Evolutionary conservation across 2,329 filamentous ascomycete genomes (phyloP), one percentile per base, ranked within the genome.

Genomic region (Emergomyces pasteurianus): DNA sequence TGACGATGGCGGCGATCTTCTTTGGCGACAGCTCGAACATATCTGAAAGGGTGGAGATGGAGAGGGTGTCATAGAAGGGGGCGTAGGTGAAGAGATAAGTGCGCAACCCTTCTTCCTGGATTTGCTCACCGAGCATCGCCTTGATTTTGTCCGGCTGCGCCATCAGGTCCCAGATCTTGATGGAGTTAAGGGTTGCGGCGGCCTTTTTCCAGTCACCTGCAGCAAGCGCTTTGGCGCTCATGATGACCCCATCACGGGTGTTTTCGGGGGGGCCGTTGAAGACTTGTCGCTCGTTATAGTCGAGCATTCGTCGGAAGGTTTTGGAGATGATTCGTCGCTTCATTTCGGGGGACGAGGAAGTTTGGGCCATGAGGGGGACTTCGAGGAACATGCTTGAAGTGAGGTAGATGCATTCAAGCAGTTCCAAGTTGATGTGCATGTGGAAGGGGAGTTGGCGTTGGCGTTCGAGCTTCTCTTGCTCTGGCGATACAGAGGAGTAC

Each of bases 111-210:
- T 99, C 94, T 76, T 99, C 94, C 76, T 99, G 95, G 72, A 97
- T 96, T 81, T 99, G 94, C 74, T 90, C 91, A 60, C 92, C 90
- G 64, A 99, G 89, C 94, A 99, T 96, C 59, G 83, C 77, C 86
- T 97, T 97, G 81, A 97, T 95, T 75, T 91, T 89, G 61, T 92
- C 90, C 28, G 89, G 84, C 75, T 94, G 87, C 62, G 92, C 89
- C 85, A 99, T 95, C 67, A 99, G 83, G 60, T 99, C 94, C 94
- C 94, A 99, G 74, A 99, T 99, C 85, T 96, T 99, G 80, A 99
- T 99, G 72, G 87, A 90, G 80, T 94, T 91, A 76, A 99, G 92
- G 76, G 95, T 94, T 64, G 88, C 83, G 26, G 87, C 92, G 18
- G 92, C 88, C 81, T 95, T 95, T 85, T 96, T 96, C 94, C 94